These are phyloP conservation scores for Mycena chlorophos DNA, from an alignment of 768 basidiomycete species.

Conservation along the genomic window DNA sequence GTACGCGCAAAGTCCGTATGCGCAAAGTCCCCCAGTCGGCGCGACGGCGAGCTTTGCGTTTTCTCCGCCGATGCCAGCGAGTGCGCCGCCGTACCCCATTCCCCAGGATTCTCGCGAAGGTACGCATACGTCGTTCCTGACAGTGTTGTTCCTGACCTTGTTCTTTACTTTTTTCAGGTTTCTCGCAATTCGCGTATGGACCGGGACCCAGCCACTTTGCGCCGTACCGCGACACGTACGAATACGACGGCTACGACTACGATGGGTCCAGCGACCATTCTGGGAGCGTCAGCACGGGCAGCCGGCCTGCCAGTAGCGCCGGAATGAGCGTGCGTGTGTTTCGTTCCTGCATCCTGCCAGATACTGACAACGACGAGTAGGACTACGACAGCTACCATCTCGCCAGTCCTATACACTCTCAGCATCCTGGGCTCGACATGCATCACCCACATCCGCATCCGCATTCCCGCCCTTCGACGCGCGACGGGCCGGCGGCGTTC, in stretches of 20 bases:
- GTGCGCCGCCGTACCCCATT: background rate
- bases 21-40: too few species aligned
- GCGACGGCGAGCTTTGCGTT: background rate
- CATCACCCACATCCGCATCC: background rate
- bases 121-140: too few species aligned
- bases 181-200: background rate
- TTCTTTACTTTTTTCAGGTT: too few species aligned
- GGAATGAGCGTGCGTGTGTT: slow-evolving; percentile 13
- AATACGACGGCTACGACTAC: background rate
- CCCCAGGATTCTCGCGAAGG: background rate
- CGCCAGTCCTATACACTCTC: background rate
- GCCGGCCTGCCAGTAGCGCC: slow-evolving; percentile 13
- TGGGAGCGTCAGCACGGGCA: slow-evolving; percentile 4
- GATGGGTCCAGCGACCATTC: slow-evolving; percentile 2
- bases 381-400: background rate
- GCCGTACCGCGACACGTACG: background rate
- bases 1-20: slow-evolving; percentile 14
- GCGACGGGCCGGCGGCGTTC: slow-evolving; percentile 32
- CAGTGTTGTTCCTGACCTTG: too few species aligned
- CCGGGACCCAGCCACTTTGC: background rate
- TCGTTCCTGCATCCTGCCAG: background rate
- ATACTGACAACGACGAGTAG: background rate
- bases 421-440: too few species aligned
- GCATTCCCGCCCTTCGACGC: background rate
- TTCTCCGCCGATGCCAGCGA: background rate